phyloP scores from a whole-genome alignment of 257 asterid species.

The Agastache rugosa region DNA sequence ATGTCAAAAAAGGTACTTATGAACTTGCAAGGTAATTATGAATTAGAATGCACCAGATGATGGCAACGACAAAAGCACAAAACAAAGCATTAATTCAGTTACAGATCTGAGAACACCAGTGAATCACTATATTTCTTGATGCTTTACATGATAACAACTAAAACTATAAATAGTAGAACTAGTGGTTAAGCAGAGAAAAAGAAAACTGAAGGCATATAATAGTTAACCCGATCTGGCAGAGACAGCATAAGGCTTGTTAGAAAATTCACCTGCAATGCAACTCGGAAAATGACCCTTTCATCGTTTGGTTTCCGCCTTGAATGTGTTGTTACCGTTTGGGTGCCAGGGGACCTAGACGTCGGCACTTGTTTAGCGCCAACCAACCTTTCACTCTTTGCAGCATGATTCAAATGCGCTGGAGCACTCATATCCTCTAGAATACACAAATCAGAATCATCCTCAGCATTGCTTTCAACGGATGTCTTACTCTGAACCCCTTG shows the following conservation, averaged over 20 bases:
- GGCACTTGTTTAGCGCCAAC: conserved; percentile 42
- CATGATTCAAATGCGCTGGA: conserved; percentile 49
- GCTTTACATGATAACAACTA: conserved; percentile 4
- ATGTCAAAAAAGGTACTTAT: background rate
- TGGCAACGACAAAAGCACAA: conserved; percentile 8
- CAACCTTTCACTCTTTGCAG: conserved; percentile 46
- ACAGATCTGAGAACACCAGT: conserved; percentile 12
- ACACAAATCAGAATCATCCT: conserved; percentile 72
- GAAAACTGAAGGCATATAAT: background rate
- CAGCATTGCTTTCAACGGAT: conserved; percentile 40
- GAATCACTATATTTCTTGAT: background rate
- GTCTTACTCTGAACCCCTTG: conserved; percentile 49
- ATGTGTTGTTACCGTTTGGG: conserved; percentile 45
- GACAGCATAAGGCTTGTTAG: conserved; percentile 25
- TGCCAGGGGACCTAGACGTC: conserved; percentile 46
- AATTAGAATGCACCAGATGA: background rate
- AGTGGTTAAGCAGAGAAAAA: background rate
- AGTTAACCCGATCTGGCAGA: conserved; percentile 3
- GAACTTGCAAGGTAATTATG: background rate
- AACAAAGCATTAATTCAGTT: background rate
- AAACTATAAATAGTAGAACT: background rate
- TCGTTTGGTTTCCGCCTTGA: conserved; percentile 64
- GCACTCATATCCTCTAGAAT: conserved; percentile 77
- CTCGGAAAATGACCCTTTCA: conserved; percentile 68
- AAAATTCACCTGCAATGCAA: conserved; percentile 76